A percentile compares a stretch with the other conserved stretches of the same genome.
phyloP scores from a whole-genome alignment of 2,329 filamentous ascomycete species.

The Botryotinia globosa region DNA sequence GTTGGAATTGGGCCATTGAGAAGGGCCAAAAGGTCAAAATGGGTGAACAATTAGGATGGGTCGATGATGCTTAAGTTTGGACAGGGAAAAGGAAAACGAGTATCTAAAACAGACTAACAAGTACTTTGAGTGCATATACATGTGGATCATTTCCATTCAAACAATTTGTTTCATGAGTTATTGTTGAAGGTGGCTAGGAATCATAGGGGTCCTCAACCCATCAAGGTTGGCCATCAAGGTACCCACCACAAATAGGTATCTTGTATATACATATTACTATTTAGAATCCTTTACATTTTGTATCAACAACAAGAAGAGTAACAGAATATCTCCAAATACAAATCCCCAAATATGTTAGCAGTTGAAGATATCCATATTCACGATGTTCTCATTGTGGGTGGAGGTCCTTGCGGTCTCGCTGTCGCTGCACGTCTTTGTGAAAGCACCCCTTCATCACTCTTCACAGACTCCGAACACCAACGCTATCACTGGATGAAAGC shows the following conservation, averaged over 20 bases:
- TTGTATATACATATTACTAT: conserved; percentile 1
- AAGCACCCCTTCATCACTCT: conserved; percentile 71
- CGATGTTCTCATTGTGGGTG: conserved; percentile 63
- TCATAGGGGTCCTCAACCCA: conserved; percentile 6
- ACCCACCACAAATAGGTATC: background rate
- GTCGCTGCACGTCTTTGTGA: conserved; percentile 71
- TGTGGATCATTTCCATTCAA: background rate
- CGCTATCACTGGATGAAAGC: conserved; percentile 69
- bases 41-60: conserved; percentile 78
- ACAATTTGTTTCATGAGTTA: background rate
- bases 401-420: conserved; percentile 71
- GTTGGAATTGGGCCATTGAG: conserved; percentile 83
- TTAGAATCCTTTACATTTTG: background rate
- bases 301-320: background rate
- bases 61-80: conserved; percentile 49
- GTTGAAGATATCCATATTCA: conserved; percentile 41
- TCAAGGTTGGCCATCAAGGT: conserved; percentile 24
- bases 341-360: conserved; percentile 11
- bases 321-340: background rate
- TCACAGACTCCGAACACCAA: conserved; percentile 79
- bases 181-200: background rate
- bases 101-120: background rate
- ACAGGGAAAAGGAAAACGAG: background rate
- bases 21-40: conserved; percentile 87
- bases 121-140: background rate